phyloP scores from a whole-genome alignment of 306 rosid genomes.

The Carpinus fangiana region DNA sequence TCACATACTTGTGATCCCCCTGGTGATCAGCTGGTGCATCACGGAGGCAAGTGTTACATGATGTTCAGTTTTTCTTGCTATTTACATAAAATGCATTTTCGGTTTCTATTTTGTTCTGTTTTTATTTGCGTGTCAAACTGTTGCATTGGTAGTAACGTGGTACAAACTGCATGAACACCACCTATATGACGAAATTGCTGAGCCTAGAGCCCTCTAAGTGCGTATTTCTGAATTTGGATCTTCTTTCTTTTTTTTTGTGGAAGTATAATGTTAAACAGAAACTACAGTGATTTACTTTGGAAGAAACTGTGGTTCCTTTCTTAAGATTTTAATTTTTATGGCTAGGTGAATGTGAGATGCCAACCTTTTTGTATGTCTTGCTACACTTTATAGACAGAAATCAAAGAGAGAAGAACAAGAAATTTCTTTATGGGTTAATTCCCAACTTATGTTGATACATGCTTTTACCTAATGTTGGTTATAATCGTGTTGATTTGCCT shows the following conservation, averaged over 20 bases:
- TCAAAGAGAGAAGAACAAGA: not conserved
- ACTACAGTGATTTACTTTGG: not conserved
- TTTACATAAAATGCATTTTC: not conserved
- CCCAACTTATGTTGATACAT: not conserved
- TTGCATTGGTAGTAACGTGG: not conserved
- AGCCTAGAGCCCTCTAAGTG: not conserved
- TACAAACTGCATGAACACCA: slow-evolving; percentile 7
- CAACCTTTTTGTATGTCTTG: not conserved
- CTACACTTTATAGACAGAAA: not conserved
- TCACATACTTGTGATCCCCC: slow-evolving; percentile 64
- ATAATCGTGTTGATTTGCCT: not conserved
- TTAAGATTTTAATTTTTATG: not conserved
- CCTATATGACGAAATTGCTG: slow-evolving; percentile 6
- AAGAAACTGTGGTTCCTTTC: not conserved
- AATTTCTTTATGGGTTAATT: not conserved
- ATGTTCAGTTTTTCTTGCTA: slow-evolving; percentile 6
- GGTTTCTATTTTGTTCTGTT: not conserved
- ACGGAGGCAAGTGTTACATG: slow-evolving; percentile 69
- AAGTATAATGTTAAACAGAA: slow-evolving; percentile 7
- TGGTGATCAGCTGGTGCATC: slow-evolving; percentile 76
- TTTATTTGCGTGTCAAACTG: too few relatives aligned
- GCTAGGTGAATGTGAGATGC: not conserved
- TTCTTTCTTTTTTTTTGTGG: not conserved
- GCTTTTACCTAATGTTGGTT: not conserved
- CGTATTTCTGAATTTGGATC: not conserved